phyloP scores from a whole-genome alignment of 169 alveolate genomes.

The Cryptosporidium parvum region DNA sequence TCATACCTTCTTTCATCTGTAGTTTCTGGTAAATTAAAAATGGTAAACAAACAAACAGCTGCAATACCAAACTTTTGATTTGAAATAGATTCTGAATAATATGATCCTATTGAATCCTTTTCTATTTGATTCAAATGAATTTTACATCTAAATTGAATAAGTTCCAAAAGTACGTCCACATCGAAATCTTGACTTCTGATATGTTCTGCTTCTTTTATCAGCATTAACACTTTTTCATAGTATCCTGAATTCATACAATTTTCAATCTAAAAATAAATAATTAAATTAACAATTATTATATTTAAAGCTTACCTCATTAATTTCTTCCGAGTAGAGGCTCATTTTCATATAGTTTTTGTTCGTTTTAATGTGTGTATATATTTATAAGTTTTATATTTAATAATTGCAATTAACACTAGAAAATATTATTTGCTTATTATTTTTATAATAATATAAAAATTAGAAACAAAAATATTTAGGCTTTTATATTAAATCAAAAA shows the following conservation, averaged over 20 bases:
- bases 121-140: slow-evolving; percentile 41
- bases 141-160: slow-evolving; percentile 40
- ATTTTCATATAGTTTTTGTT: background rate
- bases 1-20: slow-evolving; percentile 42
- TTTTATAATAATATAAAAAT: no score
- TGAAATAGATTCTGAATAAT: slow-evolving; percentile 12
- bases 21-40: slow-evolving; percentile 41
- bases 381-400: no score
- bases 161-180: slow-evolving; percentile 14
- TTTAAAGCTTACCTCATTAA: slow-evolving; percentile 39
- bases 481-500: background rate
- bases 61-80: slow-evolving; percentile 62
- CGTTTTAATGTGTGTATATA: background rate
- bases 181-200: slow-evolving; percentile 21
- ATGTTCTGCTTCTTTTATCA: slow-evolving; percentile 6
- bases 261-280: slow-evolving; percentile 25
- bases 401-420: background rate
- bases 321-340: slow-evolving; percentile 34
- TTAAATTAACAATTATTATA: background rate
- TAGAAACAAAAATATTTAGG: background rate
- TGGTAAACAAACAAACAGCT: slow-evolving; percentile 28
- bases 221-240: slow-evolving; percentile 39
- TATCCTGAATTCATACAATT: slow-evolving; percentile 60
- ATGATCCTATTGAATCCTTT: slow-evolving; percentile 32
- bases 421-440: no score